A percentile compares a stretch with the other conserved stretches of the same genome.
Evolutionary conservation across 495 filamentous ascomycete species (phyloP).

Genomic region (Penicillium alfredii): DNA sequence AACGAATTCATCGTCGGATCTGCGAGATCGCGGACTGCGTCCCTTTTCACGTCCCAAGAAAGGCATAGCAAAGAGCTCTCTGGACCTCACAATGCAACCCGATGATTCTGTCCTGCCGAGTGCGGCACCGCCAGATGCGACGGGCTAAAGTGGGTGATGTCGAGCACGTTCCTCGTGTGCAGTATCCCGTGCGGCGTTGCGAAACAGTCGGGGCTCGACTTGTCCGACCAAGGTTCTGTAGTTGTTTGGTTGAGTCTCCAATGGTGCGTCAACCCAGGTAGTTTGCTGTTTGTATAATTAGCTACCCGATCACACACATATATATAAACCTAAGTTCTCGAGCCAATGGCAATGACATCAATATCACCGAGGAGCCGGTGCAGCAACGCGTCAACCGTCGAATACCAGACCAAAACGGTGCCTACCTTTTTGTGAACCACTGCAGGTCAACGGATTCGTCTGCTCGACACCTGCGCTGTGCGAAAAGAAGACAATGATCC

Average conservation of each 20-base stretch:
- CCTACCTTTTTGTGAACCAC: conserved; percentile 10
- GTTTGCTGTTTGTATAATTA: too few species aligned
- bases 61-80: conserved; percentile 32
- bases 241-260: conserved; percentile 8
- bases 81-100: too few species aligned
- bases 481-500: conserved; percentile 2
- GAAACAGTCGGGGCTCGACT: conserved; percentile 14
- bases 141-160: not conserved
- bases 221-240: conserved; percentile 15
- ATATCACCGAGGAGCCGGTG: too few species aligned
- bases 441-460: conserved; percentile 15
- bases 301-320: too few species aligned
- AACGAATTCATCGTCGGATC: conserved; percentile 42
- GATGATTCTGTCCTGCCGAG: conserved; percentile 1
- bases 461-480: conserved; percentile 11
- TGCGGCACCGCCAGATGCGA: too few species aligned
- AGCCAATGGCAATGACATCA: too few species aligned
- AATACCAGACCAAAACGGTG: not conserved
- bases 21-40: conserved; percentile 25
- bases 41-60: conserved; percentile 28
- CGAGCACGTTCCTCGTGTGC: not conserved
- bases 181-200: conserved; percentile 13
- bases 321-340: too few species aligned
- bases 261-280: too few species aligned
- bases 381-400: too few species aligned